Base-by-base conservation (phyloP, 2,329 filamentous ascomycete genomes). In the Hypoxylon sp. region DNA sequence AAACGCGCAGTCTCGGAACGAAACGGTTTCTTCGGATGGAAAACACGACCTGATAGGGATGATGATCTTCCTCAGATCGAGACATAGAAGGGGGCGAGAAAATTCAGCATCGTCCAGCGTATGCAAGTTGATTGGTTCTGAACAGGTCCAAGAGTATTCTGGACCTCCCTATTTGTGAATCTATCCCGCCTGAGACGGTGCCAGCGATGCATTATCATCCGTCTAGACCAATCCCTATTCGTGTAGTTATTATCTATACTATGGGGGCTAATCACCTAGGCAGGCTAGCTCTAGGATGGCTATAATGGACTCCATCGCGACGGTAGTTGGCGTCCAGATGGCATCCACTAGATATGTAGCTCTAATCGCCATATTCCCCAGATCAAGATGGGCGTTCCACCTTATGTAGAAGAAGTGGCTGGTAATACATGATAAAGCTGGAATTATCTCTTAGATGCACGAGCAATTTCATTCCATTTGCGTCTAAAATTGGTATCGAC, bases 101-200 rank as follows among this genome's bases (percentile, higher is more conserved):
- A 41, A 26, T 49, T 54, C 64, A 57, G 57, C 25, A 29, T 48
- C 47, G 19, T 45, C 17, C 43, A 43, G 57, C 60, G 37, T 48
- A 62, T 64, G 59, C 59, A 57, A 36, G 44, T 50, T 50, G 50
- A 59, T 64, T 58, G 57, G 56, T 55, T 60, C 27, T 23, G 40
- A 34, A 40, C 30, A 21, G 16, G n/a, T 36, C 45, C 40, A 45
- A 38, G 37, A 45, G 27, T 46, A 43, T 53, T 59, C 49, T 59
- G 42, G 56, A 57, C 56, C 47, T 58, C 51, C 43, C 30, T 51
- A 26, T 46, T 48, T 23, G 30, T 31, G 47, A 58, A 51, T 31
- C 34, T 56, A 40, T 50, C 36, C 44, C 37, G 41, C 35, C 35
- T 44, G 19, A 17, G 40, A 35, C 36, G 11, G 26, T 49, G 45